Evolutionary conservation across 805 yeast genomes (phyloP).

Genomic region (Sugiyamaella chiloensis): DNA sequence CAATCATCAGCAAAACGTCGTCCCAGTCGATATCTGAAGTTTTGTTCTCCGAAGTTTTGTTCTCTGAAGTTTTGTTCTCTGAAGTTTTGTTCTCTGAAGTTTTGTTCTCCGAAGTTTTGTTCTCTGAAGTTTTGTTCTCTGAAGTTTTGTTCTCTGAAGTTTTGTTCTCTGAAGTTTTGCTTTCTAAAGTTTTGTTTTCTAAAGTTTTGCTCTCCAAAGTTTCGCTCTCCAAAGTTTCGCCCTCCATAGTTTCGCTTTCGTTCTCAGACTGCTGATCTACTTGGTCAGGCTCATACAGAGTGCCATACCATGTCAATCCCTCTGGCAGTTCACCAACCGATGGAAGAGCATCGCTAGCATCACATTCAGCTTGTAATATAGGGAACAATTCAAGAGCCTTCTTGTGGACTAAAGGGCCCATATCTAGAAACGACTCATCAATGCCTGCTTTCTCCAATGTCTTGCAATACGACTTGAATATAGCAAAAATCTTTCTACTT

Average conservation of each 20-base stretch:
- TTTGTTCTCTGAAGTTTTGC: background rate
- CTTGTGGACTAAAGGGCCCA: slow-evolving; percentile 61
- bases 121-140: no score
- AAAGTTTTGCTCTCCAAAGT: background rate
- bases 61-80: no score
- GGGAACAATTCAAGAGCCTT: slow-evolving; percentile 49
- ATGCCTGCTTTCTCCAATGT: slow-evolving; percentile 90
- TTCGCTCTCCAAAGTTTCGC: background rate
- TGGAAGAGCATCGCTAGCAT: slow-evolving; percentile 13
- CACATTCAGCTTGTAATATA: slow-evolving; percentile 28
- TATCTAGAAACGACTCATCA: slow-evolving; percentile 86
- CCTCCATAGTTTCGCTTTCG: background rate
- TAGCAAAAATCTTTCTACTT: slow-evolving; percentile 68
- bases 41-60: background rate
- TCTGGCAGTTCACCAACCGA: slow-evolving; percentile 14
- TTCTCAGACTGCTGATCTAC: slow-evolving; percentile 27
- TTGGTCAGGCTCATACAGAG: slow-evolving; percentile 19
- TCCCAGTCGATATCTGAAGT: slow-evolving; percentile 53
- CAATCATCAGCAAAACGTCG: slow-evolving; percentile 66
- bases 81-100: background rate
- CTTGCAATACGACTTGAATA: slow-evolving; percentile 61
- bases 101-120: background rate
- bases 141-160: background rate
- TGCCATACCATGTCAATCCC: slow-evolving; percentile 26
- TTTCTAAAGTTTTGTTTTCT: background rate